These are phyloP conservation scores for Citeromyces nyonsensis DNA, from an alignment of 805 yeast species.

Conservation along the genomic window DNA sequence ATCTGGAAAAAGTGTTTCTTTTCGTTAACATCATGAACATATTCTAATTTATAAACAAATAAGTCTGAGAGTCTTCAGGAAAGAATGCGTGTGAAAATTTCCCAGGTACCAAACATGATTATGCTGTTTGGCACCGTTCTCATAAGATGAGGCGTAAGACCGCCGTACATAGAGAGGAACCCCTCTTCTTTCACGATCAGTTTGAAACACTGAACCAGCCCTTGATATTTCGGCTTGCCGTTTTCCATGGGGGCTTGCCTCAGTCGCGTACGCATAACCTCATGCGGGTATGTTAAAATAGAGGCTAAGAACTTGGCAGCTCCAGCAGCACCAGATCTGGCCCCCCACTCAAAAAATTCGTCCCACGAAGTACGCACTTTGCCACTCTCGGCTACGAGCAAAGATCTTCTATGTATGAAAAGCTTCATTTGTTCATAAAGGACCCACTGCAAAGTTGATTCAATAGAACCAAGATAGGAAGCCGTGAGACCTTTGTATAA, in stretches of 20 bases:
- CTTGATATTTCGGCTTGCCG: slow-evolving; percentile 79
- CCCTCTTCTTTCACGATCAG: slow-evolving; percentile 89
- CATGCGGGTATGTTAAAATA: slow-evolving; percentile 89
- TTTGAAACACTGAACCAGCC: slow-evolving; percentile 75
- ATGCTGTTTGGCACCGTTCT: slow-evolving; percentile 96
- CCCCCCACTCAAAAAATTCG: slow-evolving; percentile 75
- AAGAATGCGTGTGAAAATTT: slow-evolving; percentile 49
- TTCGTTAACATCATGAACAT: slow-evolving; percentile 1
- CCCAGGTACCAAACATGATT: slow-evolving; percentile 99
- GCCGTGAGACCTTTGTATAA: slow-evolving; percentile 88
- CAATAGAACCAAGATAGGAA: slow-evolving; percentile 84
- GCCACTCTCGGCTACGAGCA: slow-evolving; percentile 15
- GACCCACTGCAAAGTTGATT: slow-evolving; percentile 92
- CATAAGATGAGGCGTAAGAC: slow-evolving; percentile 89
- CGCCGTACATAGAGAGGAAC: slow-evolving; percentile 86
- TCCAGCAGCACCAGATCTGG: slow-evolving; percentile 95
- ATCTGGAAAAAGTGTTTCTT: background rate
- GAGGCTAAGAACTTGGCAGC: slow-evolving; percentile 91
- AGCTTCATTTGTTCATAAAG: slow-evolving; percentile 88
- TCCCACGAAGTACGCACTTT: slow-evolving; percentile 35
- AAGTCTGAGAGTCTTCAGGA: slow-evolving; percentile 12
- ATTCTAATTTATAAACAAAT: slow-evolving; percentile 1
- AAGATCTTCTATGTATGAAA: slow-evolving; percentile 37
- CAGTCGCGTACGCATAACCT: slow-evolving; percentile 87
- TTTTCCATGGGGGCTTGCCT: slow-evolving; percentile 84